Evolutionary conservation across 495 filamentous ascomycete species (phyloP).

Genomic region (Melanomma pulvis-pyrius): DNA sequence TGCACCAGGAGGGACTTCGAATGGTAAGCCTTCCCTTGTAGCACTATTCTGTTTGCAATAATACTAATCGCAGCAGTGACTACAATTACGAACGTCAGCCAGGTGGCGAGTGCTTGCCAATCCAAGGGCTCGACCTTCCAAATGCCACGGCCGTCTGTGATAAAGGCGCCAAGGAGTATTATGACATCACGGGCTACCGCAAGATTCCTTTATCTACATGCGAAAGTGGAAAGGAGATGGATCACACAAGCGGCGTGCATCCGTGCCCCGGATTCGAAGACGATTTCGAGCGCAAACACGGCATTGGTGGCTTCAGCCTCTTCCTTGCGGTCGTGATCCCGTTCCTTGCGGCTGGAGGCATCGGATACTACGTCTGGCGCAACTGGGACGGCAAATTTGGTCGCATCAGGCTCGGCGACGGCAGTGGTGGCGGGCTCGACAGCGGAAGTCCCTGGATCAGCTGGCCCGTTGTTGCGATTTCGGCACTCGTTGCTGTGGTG

Average conservation of each 20-base stretch:
- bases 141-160: slow-evolving; percentile 69
- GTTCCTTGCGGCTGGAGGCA: slow-evolving; percentile 63
- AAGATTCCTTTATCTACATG: slow-evolving; percentile 88
- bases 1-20: slow-evolving; percentile 88
- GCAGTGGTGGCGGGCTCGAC: slow-evolving; percentile 52
- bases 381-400: slow-evolving; percentile 92
- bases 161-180: slow-evolving; percentile 72
- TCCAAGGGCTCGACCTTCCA: slow-evolving; percentile 67
- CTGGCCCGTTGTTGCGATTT: slow-evolving; percentile 76
- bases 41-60: slow-evolving; percentile 25
- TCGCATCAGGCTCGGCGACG: slow-evolving; percentile 78
- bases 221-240: slow-evolving; percentile 68
- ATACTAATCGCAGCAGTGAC: slow-evolving; percentile 59
- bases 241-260: slow-evolving; percentile 57
- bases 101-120: slow-evolving; percentile 75
- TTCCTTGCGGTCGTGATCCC: slow-evolving; percentile 85
- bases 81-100: slow-evolving; percentile 85
- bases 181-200: slow-evolving; percentile 83
- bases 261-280: slow-evolving; percentile 78
- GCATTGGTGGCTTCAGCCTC: slow-evolving; percentile 71
- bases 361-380: slow-evolving; percentile 83
- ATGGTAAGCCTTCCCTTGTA: slow-evolving; percentile 64
- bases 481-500: slow-evolving; percentile 73
- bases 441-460: slow-evolving; percentile 70
- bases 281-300: slow-evolving; percentile 72